Conservation (phyloP, 2,329 filamentous ascomycete genomes). For the Sarocladiaceae sp. region DNA sequence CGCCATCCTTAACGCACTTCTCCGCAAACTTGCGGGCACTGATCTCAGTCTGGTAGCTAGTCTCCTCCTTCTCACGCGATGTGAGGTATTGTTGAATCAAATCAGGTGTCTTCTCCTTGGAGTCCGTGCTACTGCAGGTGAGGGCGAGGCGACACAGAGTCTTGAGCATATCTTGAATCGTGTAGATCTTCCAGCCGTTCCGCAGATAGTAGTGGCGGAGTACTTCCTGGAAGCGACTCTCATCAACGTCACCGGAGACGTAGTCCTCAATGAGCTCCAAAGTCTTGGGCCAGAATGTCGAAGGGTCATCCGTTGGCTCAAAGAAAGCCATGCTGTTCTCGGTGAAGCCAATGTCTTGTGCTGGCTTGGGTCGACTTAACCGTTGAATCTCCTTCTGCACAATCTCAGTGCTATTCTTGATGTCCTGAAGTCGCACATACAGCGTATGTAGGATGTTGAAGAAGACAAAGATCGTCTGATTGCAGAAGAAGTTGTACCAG, state of each 20-base stretch:
- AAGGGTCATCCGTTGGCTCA: constrained; percentile 50
- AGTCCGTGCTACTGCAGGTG: constrained; percentile 78
- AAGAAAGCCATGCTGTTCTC: constrained; percentile 80
- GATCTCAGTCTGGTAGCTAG: constrained; percentile 85
- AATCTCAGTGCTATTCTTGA: constrained; percentile 74
- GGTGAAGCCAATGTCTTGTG: constrained; percentile 76
- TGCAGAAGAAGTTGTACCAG: constrained; percentile 87
- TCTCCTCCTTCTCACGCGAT: constrained; percentile 77
- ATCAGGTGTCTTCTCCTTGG: constrained; percentile 90
- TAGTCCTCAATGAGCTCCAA: constrained; percentile 83
- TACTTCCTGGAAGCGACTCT: constrained; percentile 81
- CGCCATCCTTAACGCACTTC: constrained; percentile 87
- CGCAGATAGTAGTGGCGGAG: constrained; percentile 88
- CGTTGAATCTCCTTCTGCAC: constrained; percentile 72
- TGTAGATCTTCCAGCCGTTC: constrained; percentile 90
- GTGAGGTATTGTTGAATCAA: constrained; percentile 83
- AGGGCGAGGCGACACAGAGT: constrained; percentile 77
- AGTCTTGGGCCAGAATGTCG: constrained; percentile 81
- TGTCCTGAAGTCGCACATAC: constrained; percentile 75
- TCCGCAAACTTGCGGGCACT: constrained; percentile 88
- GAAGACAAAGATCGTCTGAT: constrained; percentile 90
- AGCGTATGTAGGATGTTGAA: constrained; percentile 90
- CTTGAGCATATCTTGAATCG: constrained; percentile 81
- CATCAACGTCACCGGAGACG: constrained; percentile 76
- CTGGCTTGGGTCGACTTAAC: constrained; percentile 72